A percentile compares a stretch with the other conserved stretches of the same genome.
Evolutionary conservation across 345 rosid genomes (phyloP).

Genomic region (Geranium rotundifolium): DNA sequence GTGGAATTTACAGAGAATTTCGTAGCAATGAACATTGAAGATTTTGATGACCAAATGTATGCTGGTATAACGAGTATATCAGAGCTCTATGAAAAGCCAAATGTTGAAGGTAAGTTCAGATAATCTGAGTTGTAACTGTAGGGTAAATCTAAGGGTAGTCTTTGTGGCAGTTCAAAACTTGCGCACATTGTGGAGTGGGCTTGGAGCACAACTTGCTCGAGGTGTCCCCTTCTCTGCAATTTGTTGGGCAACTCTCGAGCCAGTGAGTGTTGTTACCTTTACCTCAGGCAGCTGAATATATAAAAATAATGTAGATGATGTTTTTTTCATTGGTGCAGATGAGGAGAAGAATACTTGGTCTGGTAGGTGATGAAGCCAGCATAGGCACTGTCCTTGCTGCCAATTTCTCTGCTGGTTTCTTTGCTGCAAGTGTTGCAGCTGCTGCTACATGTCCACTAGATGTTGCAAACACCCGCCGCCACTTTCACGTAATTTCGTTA

Average conservation of each 20-base stretch:
- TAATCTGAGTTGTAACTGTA: neutral
- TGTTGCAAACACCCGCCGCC: slow-evolving; percentile 85
- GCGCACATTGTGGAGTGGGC: slow-evolving; percentile 77
- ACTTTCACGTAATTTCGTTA: slow-evolving; percentile 51
- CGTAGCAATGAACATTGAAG: too few species aligned
- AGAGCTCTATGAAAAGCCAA: neutral
- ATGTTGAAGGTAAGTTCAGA: slow-evolving; percentile 1
- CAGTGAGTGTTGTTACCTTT: slow-evolving; percentile 34
- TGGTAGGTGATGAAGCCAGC: slow-evolving; percentile 49
- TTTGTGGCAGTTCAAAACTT: slow-evolving; percentile 39
- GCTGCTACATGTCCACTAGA: slow-evolving; percentile 91
- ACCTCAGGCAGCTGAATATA: neutral
- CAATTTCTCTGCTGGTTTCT: slow-evolving; percentile 80
- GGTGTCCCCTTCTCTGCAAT: slow-evolving; percentile 97
- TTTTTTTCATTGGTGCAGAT: slow-evolving; percentile 25
- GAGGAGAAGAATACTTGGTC: slow-evolving; percentile 48
- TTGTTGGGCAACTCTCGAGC: slow-evolving; percentile 95
- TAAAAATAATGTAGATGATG: slow-evolving; percentile 6
- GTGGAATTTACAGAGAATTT: too few species aligned
- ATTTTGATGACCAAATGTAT: too few species aligned
- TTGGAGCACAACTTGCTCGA: slow-evolving; percentile 88
- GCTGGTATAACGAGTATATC: too few species aligned
- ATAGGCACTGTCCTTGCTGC: slow-evolving; percentile 52
- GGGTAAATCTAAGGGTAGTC: neutral
- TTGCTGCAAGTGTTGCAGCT: slow-evolving; percentile 82